A percentile compares a stretch with the other conserved stretches of the same genome.
phyloP scores from a whole-genome alignment of 495 filamentous ascomycete genomes.

The Penicillium arizonense region DNA sequence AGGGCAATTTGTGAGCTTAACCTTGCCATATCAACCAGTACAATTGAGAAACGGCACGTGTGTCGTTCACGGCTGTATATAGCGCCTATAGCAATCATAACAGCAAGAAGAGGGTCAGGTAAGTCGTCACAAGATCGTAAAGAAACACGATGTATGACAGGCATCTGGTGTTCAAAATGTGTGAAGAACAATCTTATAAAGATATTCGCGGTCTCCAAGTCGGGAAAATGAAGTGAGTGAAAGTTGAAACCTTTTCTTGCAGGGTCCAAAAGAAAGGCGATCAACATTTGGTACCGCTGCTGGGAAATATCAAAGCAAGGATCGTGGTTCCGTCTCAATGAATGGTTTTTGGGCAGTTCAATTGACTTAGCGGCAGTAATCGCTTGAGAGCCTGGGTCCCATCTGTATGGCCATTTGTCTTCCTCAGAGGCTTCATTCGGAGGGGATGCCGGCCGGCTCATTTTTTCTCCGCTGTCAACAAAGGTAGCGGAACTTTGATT shows the following conservation, averaged over 20 bases:
- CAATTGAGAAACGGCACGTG: conserved; percentile 8
- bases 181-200: conserved; percentile 9
- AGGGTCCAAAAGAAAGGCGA: conserved; percentile 1
- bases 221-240: conserved; percentile 7
- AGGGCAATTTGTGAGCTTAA: conserved; percentile 4
- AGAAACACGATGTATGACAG: conserved; percentile 6
- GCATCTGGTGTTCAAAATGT: conserved; percentile 3
- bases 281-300: not conserved
- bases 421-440: conserved; percentile 12
- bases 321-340: conserved; percentile 1
- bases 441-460: not conserved
- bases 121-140: conserved; percentile 2
- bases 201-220: conserved; percentile 1
- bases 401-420: conserved; percentile 9
- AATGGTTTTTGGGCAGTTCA: not conserved
- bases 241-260: conserved; percentile 5
- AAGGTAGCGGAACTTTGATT: not conserved
- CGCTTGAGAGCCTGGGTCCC: conserved; percentile 6
- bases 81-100: conserved; percentile 8
- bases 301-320: conserved; percentile 3
- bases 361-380: conserved; percentile 8
- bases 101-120: conserved; percentile 4
- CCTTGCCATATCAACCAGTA: conserved; percentile 7
- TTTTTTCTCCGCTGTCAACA: not conserved
- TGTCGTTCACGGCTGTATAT: conserved; percentile 9